Base-by-base conservation (phyloP, 129 eudicot species). In the Escallonia rubra region DNA sequence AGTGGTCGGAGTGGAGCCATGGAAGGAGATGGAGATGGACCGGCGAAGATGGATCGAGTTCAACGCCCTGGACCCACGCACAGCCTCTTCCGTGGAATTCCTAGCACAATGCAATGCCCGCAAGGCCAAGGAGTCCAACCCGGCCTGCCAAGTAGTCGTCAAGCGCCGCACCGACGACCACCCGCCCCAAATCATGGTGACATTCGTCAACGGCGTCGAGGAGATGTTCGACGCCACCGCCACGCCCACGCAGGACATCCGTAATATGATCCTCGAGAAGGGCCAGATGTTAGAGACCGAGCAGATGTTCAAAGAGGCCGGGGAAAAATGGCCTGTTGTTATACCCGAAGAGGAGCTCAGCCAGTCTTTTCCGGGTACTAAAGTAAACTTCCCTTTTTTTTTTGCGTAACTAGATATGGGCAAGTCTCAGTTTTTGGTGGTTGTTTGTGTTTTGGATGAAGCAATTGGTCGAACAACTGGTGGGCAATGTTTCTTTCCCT, bases 161-260 rank as follows among this genome's bases (percentile, higher is more conserved):
- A 89, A 93, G 76, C 96, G 98, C 58, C 96, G 95, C 64, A 89
- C 96, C 45, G 98, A 93, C 73, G 90, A 84, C 76, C 79, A 76
- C 63, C 96, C 98, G 34, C 98, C 98, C 6, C 82, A 79, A 81
- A 93, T 93, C 78, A 73, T 89, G 39, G 96, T 93, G 45, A 86
- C 98, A 3, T 93, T 93, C 59, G 95, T 79, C 48, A 89, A 86
- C 68, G 98, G 98, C 5, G 86, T 89, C 34, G 98, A 93, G 74
- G 92, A 93, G 64, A 74, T 74, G 6, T 93, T 89, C 41, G 98
- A 93, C 23, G 95, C 96, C 56, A 84, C 95, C 16, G 43, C 84
- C 59, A 89, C 96, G 2, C 87, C 96, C 1, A 96, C 96, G 2
- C 96, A 93, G 77, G 65, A 83, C 41, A 93, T 93, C 58, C 75